Evolutionary conservation across 208 protist genomes (phyloP).

Genomic region (Leptomonas pyrrhocoris): DNA sequence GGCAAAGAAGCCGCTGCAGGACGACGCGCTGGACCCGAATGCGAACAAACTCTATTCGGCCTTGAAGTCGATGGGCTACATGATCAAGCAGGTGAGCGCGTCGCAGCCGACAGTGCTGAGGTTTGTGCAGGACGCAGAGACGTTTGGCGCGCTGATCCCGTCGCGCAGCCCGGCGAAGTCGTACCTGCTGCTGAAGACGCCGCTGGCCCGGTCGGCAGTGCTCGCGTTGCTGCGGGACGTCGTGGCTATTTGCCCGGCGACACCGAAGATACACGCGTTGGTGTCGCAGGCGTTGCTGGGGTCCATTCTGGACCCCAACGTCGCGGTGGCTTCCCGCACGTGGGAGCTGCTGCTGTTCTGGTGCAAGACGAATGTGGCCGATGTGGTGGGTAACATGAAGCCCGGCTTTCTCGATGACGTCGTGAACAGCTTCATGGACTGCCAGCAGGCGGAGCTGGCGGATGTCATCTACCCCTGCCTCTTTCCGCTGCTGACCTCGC

Average conservation of each 20-base stretch:
- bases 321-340: conserved; percentile 51
- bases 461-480: conserved; percentile 84
- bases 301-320: conserved; percentile 51
- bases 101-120: conserved; percentile 56
- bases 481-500: conserved; percentile 73
- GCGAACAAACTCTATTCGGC: conserved; percentile 69
- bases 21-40: conserved; percentile 69
- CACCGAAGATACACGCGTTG: conserved; percentile 53
- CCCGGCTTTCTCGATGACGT: conserved; percentile 70
- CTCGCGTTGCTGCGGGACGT: conserved; percentile 82
- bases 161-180: conserved; percentile 25
- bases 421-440: conserved; percentile 79
- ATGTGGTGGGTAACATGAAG: conserved; percentile 63
- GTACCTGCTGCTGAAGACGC: conserved; percentile 59
- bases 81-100: conserved; percentile 75
- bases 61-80: conserved; percentile 76
- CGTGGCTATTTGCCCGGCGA: conserved; percentile 60
- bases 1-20: conserved; percentile 53
- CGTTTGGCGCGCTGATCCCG: conserved; percentile 55
- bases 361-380: conserved; percentile 51
- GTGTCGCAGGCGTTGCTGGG: conserved; percentile 59
- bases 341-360: conserved; percentile 88
- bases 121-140: conserved; percentile 57
- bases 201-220: conserved; percentile 71
- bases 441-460: conserved; percentile 49